These are phyloP conservation scores for Daldinia sp. DNA, from an alignment of 2,329 filamentous ascomycete species.

Conservation along the genomic window DNA sequence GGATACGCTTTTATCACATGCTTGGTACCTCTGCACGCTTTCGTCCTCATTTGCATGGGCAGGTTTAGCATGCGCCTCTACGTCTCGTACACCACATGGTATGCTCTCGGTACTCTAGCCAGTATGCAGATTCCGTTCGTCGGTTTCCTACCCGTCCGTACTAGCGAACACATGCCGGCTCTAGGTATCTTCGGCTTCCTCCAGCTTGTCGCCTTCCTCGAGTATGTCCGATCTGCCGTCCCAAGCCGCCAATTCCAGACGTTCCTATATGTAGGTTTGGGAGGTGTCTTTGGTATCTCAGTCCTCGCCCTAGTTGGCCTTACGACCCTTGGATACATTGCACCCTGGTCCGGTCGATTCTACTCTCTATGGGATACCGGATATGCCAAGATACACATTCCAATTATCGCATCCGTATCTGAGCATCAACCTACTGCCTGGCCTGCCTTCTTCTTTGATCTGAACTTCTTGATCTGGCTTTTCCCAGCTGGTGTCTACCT, in stretches of 20 bases:
- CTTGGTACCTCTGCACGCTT: slow-evolving; percentile 91
- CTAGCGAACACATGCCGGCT: slow-evolving; percentile 98
- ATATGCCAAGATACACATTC: slow-evolving; percentile 99
- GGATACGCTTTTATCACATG: slow-evolving; percentile 99
- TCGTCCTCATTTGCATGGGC: slow-evolving; percentile 96
- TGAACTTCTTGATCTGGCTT: slow-evolving; percentile 98
- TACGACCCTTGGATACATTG: slow-evolving; percentile 90
- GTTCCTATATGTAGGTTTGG: slow-evolving; percentile 81
- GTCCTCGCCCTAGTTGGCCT: slow-evolving; percentile 84
- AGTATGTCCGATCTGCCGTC: slow-evolving; percentile 89
- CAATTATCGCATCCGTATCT: slow-evolving; percentile 99
- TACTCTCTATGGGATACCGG: slow-evolving; percentile 99
- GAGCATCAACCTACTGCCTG: slow-evolving; percentile 99
- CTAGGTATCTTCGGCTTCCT: slow-evolving; percentile 95
- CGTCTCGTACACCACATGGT: slow-evolving; percentile 98
- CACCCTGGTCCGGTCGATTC: slow-evolving; percentile 97
- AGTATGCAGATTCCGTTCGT: slow-evolving; percentile 99
- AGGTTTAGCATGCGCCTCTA: slow-evolving; percentile 94
- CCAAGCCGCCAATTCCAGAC: slow-evolving; percentile 95
- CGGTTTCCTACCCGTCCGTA: slow-evolving; percentile 94
- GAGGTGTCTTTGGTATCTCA: slow-evolving; percentile 78
- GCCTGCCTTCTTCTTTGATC: slow-evolving; percentile 99
- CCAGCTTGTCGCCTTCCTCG: slow-evolving; percentile 91
- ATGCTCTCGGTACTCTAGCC: slow-evolving; percentile 91
- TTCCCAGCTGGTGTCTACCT: slow-evolving; percentile 99